These are phyloP conservation scores for Neoboletus brunneissimus DNA, from an alignment of 768 basidiomycete species.

Conservation along the genomic window DNA sequence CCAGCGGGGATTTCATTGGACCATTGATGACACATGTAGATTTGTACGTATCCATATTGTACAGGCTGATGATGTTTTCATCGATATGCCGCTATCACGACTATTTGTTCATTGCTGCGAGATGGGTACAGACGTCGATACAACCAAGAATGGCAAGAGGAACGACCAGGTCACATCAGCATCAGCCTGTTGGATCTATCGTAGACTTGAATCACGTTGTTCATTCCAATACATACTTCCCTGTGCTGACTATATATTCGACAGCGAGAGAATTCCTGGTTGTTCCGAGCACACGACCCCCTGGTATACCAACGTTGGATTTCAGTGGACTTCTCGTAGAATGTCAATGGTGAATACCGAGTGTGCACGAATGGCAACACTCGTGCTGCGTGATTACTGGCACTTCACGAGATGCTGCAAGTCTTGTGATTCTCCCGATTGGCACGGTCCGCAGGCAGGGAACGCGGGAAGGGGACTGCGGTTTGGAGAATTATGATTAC, in stretches of 20 bases:
- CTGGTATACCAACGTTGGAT: too few species aligned
- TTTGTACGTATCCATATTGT: slow-evolving; percentile 12
- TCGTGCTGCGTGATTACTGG: neutral
- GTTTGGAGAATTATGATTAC: neutral
- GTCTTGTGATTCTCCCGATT: neutral
- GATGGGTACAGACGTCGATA: neutral
- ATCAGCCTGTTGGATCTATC: neutral
- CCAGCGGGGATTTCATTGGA: neutral
- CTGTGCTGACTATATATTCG: neutral
- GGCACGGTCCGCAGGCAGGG: neutral
- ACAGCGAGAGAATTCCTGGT: neutral
- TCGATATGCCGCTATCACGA: neutral
- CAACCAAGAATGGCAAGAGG: neutral
- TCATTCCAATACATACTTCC: neutral
- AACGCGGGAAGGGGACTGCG: too few species aligned
- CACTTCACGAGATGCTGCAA: too few species aligned
- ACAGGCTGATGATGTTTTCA: neutral
- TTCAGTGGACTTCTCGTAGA: neutral
- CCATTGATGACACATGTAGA: neutral
- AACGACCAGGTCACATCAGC: too few species aligned
- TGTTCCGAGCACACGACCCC: neutral
- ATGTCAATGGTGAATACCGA: neutral
- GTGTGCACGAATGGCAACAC: neutral
- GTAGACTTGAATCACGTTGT: neutral
- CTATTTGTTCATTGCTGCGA: neutral